Base-by-base conservation (phyloP, 225 moss, liverwort and hornwort species). In the Rhytidiadelphus loreus region DNA sequence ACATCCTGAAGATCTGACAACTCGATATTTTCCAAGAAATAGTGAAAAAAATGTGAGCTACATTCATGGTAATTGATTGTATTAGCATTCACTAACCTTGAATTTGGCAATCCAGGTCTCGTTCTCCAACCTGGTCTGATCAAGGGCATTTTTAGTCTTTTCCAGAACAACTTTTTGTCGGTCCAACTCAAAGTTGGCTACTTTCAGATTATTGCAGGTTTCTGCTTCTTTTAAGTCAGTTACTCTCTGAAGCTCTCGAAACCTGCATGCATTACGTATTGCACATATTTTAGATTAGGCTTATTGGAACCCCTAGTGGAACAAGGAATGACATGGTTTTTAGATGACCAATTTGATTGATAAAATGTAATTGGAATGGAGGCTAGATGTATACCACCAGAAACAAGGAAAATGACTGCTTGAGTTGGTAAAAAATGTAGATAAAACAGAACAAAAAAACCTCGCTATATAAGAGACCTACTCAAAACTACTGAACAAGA, bases 51-150 rank as follows among this genome's bases (percentile, higher is more conserved):
- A 77, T 48, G 11, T 30, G n/a, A 46, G 53, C 28, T 52, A 1
- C 46, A 68, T 62, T 81, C 39, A 62, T 55, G 8, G 63, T 11
- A 12, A 66, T 26, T 72, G 32, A 86, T 55, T 39, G 33, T 22
- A 35, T 39, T 81, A 28, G 48, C 39, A 58, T 46, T 64, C 5
- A 84, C 82, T 4, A 73, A 98, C 97, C 96, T 97, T 92, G 8
- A 94, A 85, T 92, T 95, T 98, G 44, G 93, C 93, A 71, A 87
- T 85, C 86, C 94, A 91, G 23, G 93, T 84, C 53, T 96, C 92
- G 26, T 97, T 98, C 73, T 96, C 95, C 37, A 96, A 83, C 69
- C 89, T 93, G 32, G 92, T 92, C 58, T 98, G 96, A 70, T 95
- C 85, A 50, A 95, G 89, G 18, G 93, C 89, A 87, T 81, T 85